phyloP scores from a whole-genome alignment of 2,329 filamentous ascomycete genomes.

The Endothia cerciana region DNA sequence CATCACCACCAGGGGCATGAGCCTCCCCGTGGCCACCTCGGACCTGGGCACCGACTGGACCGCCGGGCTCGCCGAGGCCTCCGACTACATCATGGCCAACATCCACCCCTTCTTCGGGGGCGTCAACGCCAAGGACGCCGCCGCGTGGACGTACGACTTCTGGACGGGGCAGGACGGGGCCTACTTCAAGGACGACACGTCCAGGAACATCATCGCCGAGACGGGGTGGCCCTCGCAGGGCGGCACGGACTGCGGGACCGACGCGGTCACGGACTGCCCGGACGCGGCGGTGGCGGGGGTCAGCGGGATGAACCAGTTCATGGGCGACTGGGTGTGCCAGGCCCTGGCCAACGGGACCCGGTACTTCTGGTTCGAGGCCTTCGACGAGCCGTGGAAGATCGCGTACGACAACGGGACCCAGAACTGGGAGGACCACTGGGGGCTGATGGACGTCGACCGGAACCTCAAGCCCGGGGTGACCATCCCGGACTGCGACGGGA shows the following conservation, averaged over 20 bases:
- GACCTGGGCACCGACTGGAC: conserved; percentile 92
- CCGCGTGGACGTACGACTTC: conserved; percentile 81
- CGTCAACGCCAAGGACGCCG: conserved; percentile 67
- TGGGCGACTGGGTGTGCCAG: conserved; percentile 83
- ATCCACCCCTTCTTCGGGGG: conserved; percentile 96
- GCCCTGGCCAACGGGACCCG: conserved; percentile 81
- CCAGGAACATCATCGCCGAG: conserved; percentile 82
- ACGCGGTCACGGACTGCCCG: conserved; percentile 56
- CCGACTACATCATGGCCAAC: conserved; percentile 94
- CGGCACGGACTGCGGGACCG: conserved; percentile 74
- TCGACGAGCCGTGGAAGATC: conserved; percentile 96
- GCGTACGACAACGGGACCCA: conserved; percentile 68
- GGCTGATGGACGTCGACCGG: conserved; percentile 82
- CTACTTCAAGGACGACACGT: conserved; percentile 64
- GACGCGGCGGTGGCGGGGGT: conserved; percentile 77
- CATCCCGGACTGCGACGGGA: conserved; percentile 85
- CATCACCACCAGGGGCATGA: conserved; percentile 66
- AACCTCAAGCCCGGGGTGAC: conserved; percentile 82
- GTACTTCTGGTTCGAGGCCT: conserved; percentile 97
- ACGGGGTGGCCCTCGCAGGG: conserved; percentile 89
- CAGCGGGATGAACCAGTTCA: conserved; percentile 80
- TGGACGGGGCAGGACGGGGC: conserved; percentile 72
- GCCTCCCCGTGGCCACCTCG: conserved; percentile 81
- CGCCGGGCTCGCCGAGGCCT: conserved; percentile 64
- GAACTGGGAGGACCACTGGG: conserved; percentile 96